These are phyloP conservation scores for Avena sativa DNA, from an alignment of 176 grass and related monocot species.

Conservation along the genomic window DNA sequence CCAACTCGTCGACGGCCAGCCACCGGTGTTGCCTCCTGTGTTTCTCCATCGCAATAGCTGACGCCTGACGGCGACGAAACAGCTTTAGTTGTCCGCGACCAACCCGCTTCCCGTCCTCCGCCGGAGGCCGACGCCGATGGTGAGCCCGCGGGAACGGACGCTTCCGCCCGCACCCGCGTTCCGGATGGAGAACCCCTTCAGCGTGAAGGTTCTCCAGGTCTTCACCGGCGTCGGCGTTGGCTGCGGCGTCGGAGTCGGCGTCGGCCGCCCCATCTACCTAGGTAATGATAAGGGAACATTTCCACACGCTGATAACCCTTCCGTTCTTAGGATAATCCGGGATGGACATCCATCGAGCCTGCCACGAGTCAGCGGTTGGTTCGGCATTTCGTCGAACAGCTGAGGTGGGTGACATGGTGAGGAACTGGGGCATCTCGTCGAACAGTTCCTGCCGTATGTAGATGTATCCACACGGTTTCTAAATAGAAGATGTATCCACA, in stretches of 20 bases:
- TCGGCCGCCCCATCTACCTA: constrained; percentile 80
- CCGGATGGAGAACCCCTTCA: constrained; percentile 84
- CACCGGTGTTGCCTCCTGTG: not conserved
- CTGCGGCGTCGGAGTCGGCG: constrained; percentile 81
- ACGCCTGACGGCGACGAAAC: constrained; percentile 17
- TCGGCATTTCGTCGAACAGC: constrained; percentile 25
- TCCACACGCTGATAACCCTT: not conserved
- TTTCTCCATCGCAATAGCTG: constrained; percentile 4
- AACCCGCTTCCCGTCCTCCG: not conserved
- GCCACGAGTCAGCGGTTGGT: not conserved
- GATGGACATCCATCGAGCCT: not conserved
- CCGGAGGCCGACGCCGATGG: constrained; percentile 44
- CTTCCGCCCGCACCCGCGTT: constrained; percentile 46
- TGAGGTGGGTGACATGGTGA: not conserved
- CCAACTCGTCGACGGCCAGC: constrained; percentile 13
- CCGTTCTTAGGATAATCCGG: not conserved
- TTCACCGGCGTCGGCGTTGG: constrained; percentile 90
- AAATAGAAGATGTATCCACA: not conserved
- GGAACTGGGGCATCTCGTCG: constrained; percentile 21
- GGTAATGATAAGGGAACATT: constrained; percentile 43
- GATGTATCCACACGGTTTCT: not conserved
- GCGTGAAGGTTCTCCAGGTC: constrained; percentile 80
- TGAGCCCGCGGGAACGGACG: constrained; percentile 53
- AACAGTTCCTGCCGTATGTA: constrained; percentile 24
- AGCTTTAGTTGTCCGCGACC: not conserved